A percentile compares a stretch with the other conserved stretches of the same genome.
phyloP scores from a whole-genome alignment of 2,329 filamentous ascomycete species.

The Metarhizium brunneum region DNA sequence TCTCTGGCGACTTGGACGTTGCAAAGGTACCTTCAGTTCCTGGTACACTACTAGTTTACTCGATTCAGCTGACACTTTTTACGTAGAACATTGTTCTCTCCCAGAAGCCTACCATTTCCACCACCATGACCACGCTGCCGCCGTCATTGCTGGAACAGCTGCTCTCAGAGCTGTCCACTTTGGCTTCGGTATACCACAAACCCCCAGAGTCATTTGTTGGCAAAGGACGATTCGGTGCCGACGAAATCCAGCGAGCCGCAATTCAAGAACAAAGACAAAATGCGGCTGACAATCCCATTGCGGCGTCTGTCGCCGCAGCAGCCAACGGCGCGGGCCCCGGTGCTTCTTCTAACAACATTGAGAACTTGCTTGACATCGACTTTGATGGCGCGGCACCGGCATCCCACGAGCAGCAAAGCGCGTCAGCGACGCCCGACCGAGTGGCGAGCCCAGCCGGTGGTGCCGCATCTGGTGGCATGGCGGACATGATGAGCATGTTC shows the following conservation, averaged over 20 bases:
- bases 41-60: not conserved
- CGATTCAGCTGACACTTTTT: not conserved
- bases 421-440: conserved; percentile 56
- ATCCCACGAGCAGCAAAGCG: conserved; percentile 55
- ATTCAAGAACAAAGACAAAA: conserved; percentile 95
- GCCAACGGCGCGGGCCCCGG: conserved; percentile 50
- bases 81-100: conserved; percentile 75
- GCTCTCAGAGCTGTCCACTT: conserved; percentile 83
- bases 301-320: conserved; percentile 70
- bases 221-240: conserved; percentile 85
- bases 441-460: conserved; percentile 51
- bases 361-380: conserved; percentile 93
- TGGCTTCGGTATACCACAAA: conserved; percentile 97
- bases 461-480: conserved; percentile 39
- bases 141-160: conserved; percentile 78
- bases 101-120: conserved; percentile 86
- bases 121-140: conserved; percentile 86
- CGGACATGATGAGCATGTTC: conserved; percentile 61
- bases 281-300: conserved; percentile 86
- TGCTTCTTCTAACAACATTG: conserved; percentile 64
- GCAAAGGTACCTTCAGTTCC: conserved; percentile 55
- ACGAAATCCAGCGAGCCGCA: conserved; percentile 87
- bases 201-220: conserved; percentile 96
- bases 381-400: conserved; percentile 90
- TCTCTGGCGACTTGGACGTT: conserved; percentile 84